Percentiles rank a stretch among this genome's conserved stretches.
phyloP scores from a whole-genome alignment of 768 basidiomycete species.

The Russula griseocarnosa region DNA sequence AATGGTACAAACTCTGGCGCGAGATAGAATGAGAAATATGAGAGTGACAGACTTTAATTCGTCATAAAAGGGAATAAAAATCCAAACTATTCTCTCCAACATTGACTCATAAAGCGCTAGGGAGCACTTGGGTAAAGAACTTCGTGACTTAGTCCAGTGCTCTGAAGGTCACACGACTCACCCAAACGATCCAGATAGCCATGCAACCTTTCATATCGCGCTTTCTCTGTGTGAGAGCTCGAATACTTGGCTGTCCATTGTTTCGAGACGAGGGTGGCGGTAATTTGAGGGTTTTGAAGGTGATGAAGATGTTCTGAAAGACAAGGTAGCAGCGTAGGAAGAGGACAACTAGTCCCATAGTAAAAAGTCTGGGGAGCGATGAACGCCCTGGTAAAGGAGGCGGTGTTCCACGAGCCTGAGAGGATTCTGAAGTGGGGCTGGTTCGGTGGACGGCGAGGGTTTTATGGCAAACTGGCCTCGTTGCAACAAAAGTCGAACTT shows the following conservation, averaged over 20 bases:
- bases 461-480: constrained; percentile 22
- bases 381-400: constrained; percentile 20
- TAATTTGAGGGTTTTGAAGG: constrained; percentile 75
- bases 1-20: constrained; percentile 52
- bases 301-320: constrained; percentile 76
- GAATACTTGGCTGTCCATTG: constrained; percentile 58
- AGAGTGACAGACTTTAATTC: constrained; percentile 73
- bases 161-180: constrained; percentile 36
- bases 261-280: constrained; percentile 53
- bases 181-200: constrained; percentile 85
- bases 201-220: constrained; percentile 82
- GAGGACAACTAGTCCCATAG: constrained; percentile 68
- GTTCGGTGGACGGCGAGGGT: constrained; percentile 6
- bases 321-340: constrained; percentile 64
- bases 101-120: constrained; percentile 64
- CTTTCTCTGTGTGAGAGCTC: constrained; percentile 71
- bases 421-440: constrained; percentile 17
- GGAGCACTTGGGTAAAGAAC: constrained; percentile 51
- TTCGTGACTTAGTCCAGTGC: constrained; percentile 23
- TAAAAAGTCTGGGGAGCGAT: constrained; percentile 9
- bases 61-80: constrained; percentile 80
- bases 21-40: constrained; percentile 70
- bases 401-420: constrained; percentile 20
- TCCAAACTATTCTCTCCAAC: constrained; percentile 57
- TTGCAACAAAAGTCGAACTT: constrained; percentile 20